Base-by-base conservation (phyloP, 2,329 filamentous ascomycete species). In the Teratosphaeria gauchensis region DNA sequence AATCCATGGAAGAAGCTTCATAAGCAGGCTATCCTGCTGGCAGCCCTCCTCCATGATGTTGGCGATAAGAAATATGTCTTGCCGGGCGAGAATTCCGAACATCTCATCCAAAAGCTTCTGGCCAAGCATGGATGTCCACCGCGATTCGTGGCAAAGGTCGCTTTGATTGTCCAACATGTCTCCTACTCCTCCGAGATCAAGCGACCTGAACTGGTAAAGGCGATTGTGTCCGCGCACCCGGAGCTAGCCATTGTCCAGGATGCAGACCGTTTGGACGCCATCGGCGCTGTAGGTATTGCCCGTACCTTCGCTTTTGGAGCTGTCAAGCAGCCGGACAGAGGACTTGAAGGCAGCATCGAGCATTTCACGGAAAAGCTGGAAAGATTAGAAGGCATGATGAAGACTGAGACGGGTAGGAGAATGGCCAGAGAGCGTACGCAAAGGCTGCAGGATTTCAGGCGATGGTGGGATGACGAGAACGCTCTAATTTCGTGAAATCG, bases 161-260 rank as follows among this genome's bases (percentile, higher is more conserved):
- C 94, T 69, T 75, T 79, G 12, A 84, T 96, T 59, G 89, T 87
- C 64, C 80, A 84, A 8, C 83, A 88, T 57, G 89, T 96, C 19
- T 90, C 88, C 62, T 96, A 90, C 76, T 86, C 83, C 2, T 80
- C 82, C 63, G 92, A 96, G 73, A 77, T 83, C 54, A 82, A 82
- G 66, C 79, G 91, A 68, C 86, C 87, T 0, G 65, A 71, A 31
- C 74, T 75, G 12, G 84, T 90, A 8, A 73, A 73, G n/a, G 73
- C 75, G 1, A 77, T 92, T n/a, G 77, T 95, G n/a, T 71, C 70
- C 5, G 69, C 75, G 32, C 78, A 88, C 70, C 89, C 89, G 1
- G 90, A 94, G 72, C 77, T 94, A 35, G 91, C 84, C 0, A 83
- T 95, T 54, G 90, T 96, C 33, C 92, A 96, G 75, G 92, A 96